A percentile compares a stretch with the other conserved stretches of the same genome.
Evolutionary conservation across 805 yeast genomes (phyloP).

Genomic region (Middelhovenomyces tepae): DNA sequence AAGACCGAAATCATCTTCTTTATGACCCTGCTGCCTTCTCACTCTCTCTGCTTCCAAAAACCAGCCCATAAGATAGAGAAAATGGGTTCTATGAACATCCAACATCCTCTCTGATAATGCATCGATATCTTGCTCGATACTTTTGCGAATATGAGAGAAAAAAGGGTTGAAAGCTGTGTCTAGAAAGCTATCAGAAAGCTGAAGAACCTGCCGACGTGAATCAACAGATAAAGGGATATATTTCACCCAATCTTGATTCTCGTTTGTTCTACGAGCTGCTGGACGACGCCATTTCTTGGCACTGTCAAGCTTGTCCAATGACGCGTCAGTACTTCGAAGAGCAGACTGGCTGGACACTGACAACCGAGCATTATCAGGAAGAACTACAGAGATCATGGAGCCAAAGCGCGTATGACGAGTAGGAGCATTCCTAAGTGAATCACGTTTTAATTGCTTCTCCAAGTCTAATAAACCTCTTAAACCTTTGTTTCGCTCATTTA

Average conservation of each 20-base stretch:
- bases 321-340: constrained; percentile 38
- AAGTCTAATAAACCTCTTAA: constrained; percentile 42
- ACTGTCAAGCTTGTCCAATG: constrained; percentile 58
- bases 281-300: constrained; percentile 57
- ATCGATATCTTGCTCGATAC: constrained; percentile 35
- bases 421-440: constrained; percentile 42
- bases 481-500: no score
- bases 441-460: constrained; percentile 48
- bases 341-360: constrained; percentile 71
- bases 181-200: constrained; percentile 49
- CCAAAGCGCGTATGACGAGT: constrained; percentile 90
- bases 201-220: constrained; percentile 27
- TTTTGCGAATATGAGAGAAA: constrained; percentile 42
- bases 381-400: constrained; percentile 64
- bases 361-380: constrained; percentile 47
- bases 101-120: constrained; percentile 16
- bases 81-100: constrained; percentile 32
- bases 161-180: constrained; percentile 72
- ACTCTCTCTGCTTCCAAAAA: constrained; percentile 56
- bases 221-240: constrained; percentile 18
- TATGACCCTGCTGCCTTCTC: constrained; percentile 17
- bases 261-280: constrained; percentile 8
- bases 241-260: constrained; percentile 20
- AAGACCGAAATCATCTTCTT: constrained; percentile 23
- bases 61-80: constrained; percentile 62